Evolutionary conservation across 2,329 filamentous ascomycete genomes (phyloP), one percentile per base, ranked within the genome.

Genomic region (Colletotrichum coccodes): DNA sequence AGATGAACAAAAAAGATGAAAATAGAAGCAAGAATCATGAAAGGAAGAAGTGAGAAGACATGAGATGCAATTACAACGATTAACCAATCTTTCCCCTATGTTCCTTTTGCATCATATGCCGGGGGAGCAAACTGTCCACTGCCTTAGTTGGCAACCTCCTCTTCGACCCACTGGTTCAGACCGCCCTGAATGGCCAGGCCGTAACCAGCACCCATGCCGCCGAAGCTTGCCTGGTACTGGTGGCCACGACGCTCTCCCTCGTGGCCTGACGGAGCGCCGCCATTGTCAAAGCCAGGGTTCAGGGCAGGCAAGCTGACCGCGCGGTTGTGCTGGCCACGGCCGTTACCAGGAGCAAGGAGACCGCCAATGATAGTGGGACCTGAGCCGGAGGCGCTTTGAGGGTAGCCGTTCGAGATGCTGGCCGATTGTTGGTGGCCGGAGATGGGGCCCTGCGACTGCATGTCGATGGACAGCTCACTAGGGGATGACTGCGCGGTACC

Each of bases 291-390:
- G 18, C 87, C 88, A 21, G 89, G 88, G 0, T 88, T 89, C 61
- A 92, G 86, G 6, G 87, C 89, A 1, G 96, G 96, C 76, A 99
- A 84, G 78, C 94, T 97, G 68, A 98, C 94, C 38, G 96, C 94
- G 42, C 96, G 91, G 76, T 90, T 95, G 79, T 91, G 89, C 71
- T 88, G 87, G 36, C 86, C 83, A 38, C 89, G 86, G 16, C 82
- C 78, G 62, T 89, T 91, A 59, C 89, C 89, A 2, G 93, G 93
- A 3, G 93, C 92, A 58, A 96, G 86, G 42, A 97, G 87, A 8
- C 93, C 92, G 49, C 92, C 92, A 70, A 95, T 91, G 1, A 91
- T 93, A 2, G 91, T 90, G 3, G 92, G 84, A 40, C 87, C 88
- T 28, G 86, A 85, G 3, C 81, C 79, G n/a, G 83, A 79, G 52